A percentile compares a stretch with the other conserved stretches of the same genome.
phyloP scores from a whole-genome alignment of 179 eudicot species.

The Beta lomatogona region DNA sequence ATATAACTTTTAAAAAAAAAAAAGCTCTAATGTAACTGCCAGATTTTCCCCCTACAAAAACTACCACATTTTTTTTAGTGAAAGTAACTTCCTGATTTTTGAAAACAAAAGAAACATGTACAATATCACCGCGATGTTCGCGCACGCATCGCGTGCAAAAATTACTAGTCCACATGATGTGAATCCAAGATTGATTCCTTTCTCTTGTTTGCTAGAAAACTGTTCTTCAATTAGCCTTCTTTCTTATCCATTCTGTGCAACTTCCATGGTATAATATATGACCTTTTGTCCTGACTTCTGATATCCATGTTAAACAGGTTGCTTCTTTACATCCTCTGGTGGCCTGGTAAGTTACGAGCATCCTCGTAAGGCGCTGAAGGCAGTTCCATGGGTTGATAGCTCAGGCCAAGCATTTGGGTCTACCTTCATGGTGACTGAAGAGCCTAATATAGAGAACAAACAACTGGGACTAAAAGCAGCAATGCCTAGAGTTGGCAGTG shows the following conservation, averaged over 20 bases:
- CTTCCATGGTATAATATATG: neutral
- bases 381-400: slow-evolving; percentile 43
- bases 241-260: neutral
- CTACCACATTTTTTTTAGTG: too few relatives aligned
- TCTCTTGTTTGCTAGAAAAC: too few relatives aligned
- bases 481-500: slow-evolving; percentile 49
- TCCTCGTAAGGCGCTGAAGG: slow-evolving; percentile 38
- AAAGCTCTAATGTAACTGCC: too few relatives aligned
- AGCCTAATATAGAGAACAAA: slow-evolving; percentile 30
- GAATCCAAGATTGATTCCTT: too few relatives aligned
- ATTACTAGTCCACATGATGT: too few relatives aligned
- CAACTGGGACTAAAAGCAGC: slow-evolving; percentile 16
- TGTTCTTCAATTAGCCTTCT: too few relatives aligned
- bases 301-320: slow-evolving; percentile 22
- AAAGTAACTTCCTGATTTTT: too few relatives aligned
- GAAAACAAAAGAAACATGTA: too few relatives aligned
- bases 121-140: too few relatives aligned
- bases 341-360: slow-evolving; percentile 45
- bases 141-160: too few relatives aligned
- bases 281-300: neutral
- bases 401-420: slow-evolving; percentile 42
- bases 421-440: slow-evolving; percentile 34
- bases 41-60: too few relatives aligned
- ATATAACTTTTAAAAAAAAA: too few relatives aligned
- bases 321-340: slow-evolving; percentile 40